Evolutionary conservation across 75 land plant genomes (phyloP), one percentile per base, ranked within the genome.

Genomic region (Chamaecyparis obtusa): DNA sequence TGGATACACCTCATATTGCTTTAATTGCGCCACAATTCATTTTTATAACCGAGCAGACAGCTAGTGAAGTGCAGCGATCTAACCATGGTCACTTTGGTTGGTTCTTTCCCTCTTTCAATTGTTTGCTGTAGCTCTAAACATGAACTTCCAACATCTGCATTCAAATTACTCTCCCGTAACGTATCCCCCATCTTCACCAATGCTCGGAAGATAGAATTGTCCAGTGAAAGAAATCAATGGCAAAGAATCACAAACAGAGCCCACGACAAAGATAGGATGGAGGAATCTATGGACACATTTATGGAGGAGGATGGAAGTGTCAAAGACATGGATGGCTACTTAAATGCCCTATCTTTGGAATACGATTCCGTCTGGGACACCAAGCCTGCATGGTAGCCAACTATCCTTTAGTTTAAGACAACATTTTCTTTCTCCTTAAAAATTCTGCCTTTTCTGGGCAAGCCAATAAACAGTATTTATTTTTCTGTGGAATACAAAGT

Each of bases 351-450:
- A 64, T 95, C 99, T 32, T 89, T 97, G 33, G 99, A 97, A 85
- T 97, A 97, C 86, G 99, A 97, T 54, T 96, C 95, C 85, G 98
- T 97, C 49, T 97, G 99, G 99, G 99, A 97, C 89, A 97, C 99
- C 57, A 97, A 97, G 86, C 99, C 99, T 43, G 91, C 92, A 6
- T 97, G 99, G 99, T 97, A 89, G 51, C 14, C n/a, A 41, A 19
- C 27, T 78, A 17, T 39, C 8, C 24, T 17, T 51, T 13, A 51
- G 55, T 21, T 78, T 41, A 21, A 17, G n/a, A 64, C 69, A 27
- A 1, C 0, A 6, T 7, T 64, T 7, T 60, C 19, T 60, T 60
- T 60, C 67, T 3, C 35, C 30, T 32, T 9, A 30, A 71, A 30
- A 9, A 9, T 71, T 71, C 67, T 60, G 24, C 24, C 5, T 7